Base-by-base conservation (phyloP, 1,284 basidiomycete species). In the Microstroma glucosiphilum region DNA sequence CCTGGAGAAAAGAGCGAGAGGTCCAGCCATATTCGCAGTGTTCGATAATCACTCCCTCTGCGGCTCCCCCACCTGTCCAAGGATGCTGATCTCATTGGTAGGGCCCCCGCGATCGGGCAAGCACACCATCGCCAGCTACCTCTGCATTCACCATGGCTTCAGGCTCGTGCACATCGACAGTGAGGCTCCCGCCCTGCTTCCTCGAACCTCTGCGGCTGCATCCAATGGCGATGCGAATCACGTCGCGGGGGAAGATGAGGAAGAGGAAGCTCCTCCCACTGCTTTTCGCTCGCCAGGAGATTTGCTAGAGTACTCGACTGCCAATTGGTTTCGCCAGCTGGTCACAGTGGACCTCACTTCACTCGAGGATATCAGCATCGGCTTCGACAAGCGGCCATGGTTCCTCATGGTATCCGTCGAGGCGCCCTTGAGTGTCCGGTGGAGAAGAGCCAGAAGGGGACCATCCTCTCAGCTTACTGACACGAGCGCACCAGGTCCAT, bases 371-470 rank as follows among this genome's bases (percentile, higher is more conserved):
- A 73, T 86, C 17, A 83, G 93, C 48, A 83, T 84, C 62, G 81
- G 84, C 54, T 97, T 96, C 75, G 79, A 87, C 43, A 92, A 88
- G 76, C 83, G 96, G 9, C 94, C 94, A 0, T 97, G 92, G 79
- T 92, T 96, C 77, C 81, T 96, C 72, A 84, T 96, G 40, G 82
- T 96, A 43, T 85, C 83, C 55, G 84, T 94, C n/a, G 91, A 96
- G 65, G 93, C 90, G 0, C 92, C 93, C 0, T 73, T 94, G 25
- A 77, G 87, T 26, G 71, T 79, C 43, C 59, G 77, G 2, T 78
- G 70, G 69, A 51, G 59, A 12, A 57, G 77, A 26, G 67, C 54
- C 4, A 30, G 40, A 40, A 15, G 43, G 13, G 19, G 7, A 57
- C 9, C 30, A 37, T 37, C 30, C 4, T 37, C 19, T 56, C n/a